Percentiles rank a stretch among this genome's conserved stretches.
Conservation (phyloP, 1,284 basidiomycete genomes). For the Trametes pubescens region DNA sequence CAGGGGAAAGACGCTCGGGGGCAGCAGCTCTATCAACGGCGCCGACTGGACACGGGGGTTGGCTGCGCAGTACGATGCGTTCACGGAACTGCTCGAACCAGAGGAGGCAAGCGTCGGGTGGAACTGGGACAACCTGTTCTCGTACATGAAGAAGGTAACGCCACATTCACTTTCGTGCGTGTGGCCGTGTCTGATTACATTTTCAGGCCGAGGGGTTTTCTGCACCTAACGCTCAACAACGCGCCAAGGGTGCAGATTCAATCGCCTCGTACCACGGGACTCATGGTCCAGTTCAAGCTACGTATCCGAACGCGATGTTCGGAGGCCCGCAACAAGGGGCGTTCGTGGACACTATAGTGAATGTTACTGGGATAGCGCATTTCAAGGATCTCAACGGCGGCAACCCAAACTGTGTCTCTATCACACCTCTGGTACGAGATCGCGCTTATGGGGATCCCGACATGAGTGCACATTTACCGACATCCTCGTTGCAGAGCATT, state of each 20-base stretch:
- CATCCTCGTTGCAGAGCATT: conserved; percentile 36
- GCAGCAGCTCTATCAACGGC: conserved; percentile 67
- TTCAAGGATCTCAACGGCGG: conserved; percentile 64
- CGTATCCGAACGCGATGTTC: conserved; percentile 59
- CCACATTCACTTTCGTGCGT: not conserved
- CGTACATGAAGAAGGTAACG: conserved; percentile 46
- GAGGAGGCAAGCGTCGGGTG: conserved; percentile 58
- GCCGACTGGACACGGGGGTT: conserved; percentile 64
- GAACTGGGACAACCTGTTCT: conserved; percentile 63
- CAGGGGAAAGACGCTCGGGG: conserved; percentile 60
- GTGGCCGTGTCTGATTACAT: not conserved
- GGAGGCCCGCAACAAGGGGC: conserved; percentile 60
- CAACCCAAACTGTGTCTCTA: conserved; percentile 61
- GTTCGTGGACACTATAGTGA: conserved; percentile 58
- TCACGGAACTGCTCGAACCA: conserved; percentile 56
- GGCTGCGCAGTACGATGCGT: conserved; percentile 65
- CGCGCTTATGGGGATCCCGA: not conserved
- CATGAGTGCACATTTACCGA: not conserved
- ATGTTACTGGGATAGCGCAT: conserved; percentile 56
- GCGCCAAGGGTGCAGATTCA: conserved; percentile 56
- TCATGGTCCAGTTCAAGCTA: conserved; percentile 62
- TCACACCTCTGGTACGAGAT: conserved; percentile 53
- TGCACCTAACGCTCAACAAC: conserved; percentile 57
- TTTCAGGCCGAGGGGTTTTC: conserved; percentile 61
- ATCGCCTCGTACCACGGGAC: conserved; percentile 58